phyloP scores from a whole-genome alignment of 768 basidiomycete species.

The Lanmaoa rubissima region DNA sequence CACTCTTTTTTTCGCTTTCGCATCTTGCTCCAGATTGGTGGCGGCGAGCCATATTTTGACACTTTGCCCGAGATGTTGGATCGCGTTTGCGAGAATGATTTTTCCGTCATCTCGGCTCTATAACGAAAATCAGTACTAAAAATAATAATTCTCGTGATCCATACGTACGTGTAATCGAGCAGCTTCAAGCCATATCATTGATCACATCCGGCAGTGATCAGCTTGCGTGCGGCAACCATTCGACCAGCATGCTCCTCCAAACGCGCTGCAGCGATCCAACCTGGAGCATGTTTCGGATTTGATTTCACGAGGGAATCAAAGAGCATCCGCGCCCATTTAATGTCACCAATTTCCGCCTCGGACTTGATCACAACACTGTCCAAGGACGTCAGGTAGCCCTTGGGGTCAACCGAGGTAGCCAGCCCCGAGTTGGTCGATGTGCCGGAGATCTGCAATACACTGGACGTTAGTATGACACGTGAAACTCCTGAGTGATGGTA shows the following conservation, averaged over 20 bases:
- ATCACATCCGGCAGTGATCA: slow-evolving; percentile 93
- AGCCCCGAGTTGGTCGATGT: slow-evolving; percentile 71
- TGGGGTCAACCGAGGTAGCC: slow-evolving; percentile 90
- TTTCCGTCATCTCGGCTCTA: slow-evolving; percentile 93
- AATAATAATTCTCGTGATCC: no score
- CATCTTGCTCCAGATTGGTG: slow-evolving; percentile 83
- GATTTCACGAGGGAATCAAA: slow-evolving; percentile 96
- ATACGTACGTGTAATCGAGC: slow-evolving; percentile 82
- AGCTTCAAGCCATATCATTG: slow-evolving; percentile 98
- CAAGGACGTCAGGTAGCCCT: slow-evolving; percentile 96
- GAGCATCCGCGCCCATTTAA: slow-evolving; percentile 94
- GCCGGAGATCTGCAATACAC: slow-evolving; percentile 58
- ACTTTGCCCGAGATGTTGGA: slow-evolving; percentile 90
- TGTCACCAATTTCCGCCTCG: slow-evolving; percentile 97
- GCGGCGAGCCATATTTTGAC: slow-evolving; percentile 98
- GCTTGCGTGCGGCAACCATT: slow-evolving; percentile 91
- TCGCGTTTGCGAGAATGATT: slow-evolving; percentile 89
- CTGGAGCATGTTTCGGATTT: slow-evolving; percentile 96
- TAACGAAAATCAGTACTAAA: neutral
- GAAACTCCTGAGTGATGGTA: neutral
- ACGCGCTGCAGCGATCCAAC: slow-evolving; percentile 98
- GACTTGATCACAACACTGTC: slow-evolving; percentile 87
- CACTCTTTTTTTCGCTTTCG: slow-evolving; percentile 83
- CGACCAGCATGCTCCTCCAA: slow-evolving; percentile 95
- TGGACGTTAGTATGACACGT: neutral